Evolutionary conservation across 208 protist genomes (phyloP).

Genomic region (Crithidia brevicula): DNA sequence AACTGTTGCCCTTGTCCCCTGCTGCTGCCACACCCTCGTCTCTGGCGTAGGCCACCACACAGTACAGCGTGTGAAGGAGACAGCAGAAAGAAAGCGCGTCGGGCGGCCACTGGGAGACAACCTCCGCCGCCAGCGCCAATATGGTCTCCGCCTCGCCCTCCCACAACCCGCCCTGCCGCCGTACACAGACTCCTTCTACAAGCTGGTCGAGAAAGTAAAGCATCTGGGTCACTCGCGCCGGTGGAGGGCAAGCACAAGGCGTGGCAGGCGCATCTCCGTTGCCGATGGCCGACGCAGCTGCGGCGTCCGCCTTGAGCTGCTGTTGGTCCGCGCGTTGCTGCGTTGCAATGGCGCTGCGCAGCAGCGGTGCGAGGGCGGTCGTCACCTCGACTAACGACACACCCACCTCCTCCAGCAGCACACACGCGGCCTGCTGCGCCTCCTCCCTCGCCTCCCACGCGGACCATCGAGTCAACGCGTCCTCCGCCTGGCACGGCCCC

Average conservation of each 20-base stretch:
- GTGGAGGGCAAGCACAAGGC: not conserved
- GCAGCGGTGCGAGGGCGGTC: not conserved
- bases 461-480: not conserved
- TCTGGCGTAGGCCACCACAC: slow-evolving; percentile 27
- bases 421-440: slow-evolving; percentile 16
- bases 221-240: slow-evolving; percentile 5
- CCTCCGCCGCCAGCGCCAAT: slow-evolving; percentile 7
- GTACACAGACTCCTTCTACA: slow-evolving; percentile 13
- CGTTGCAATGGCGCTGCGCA: slow-evolving; percentile 4
- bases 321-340: slow-evolving; percentile 7
- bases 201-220: slow-evolving; percentile 27
- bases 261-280: not conserved
- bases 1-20: not conserved
- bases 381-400: slow-evolving; percentile 12
- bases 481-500: too few species aligned
- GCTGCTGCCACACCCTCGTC: not conserved
- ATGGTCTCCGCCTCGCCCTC: slow-evolving; percentile 14
- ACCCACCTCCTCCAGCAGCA: slow-evolving; percentile 14
- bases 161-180: slow-evolving; percentile 6
- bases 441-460: slow-evolving; percentile 13
- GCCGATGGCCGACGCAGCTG: not conserved
- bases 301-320: not conserved
- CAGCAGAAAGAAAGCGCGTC: slow-evolving; percentile 27
- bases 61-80: slow-evolving; percentile 28
- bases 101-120: slow-evolving; percentile 23